A percentile compares a stretch with the other conserved stretches of the same genome.
Evolutionary conservation across 2,329 filamentous ascomycete genomes (phyloP).

Genomic region (Macrophomina phaseolina): DNA sequence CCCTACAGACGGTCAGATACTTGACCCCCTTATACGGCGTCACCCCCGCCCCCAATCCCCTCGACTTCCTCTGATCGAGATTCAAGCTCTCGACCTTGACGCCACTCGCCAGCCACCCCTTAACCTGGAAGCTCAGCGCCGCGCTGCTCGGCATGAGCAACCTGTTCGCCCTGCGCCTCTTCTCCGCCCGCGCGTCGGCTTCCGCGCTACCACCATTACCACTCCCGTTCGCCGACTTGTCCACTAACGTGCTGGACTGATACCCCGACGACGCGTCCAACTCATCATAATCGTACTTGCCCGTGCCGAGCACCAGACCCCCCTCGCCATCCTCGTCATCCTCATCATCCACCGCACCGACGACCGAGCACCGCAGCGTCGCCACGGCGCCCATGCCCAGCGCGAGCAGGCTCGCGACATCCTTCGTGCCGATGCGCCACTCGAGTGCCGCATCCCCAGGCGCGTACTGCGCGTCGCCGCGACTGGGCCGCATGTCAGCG

Average conservation of each 20-base stretch:
- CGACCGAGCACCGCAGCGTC: conserved; percentile 78
- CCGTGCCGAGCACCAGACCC: conserved; percentile 29
- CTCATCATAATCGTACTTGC: conserved; percentile 39
- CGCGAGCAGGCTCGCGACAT: conserved; percentile 60
- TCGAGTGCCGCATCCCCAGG: conserved; percentile 74
- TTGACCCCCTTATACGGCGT: conserved; percentile 99
- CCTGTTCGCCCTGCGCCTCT: conserved; percentile 63
- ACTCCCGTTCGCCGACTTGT: conserved; percentile 29
- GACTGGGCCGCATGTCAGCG: conserved; percentile 78
- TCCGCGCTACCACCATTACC: conserved; percentile 55
- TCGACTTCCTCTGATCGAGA: conserved; percentile 77
- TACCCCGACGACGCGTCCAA: conserved; percentile 33
- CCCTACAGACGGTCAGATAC: conserved; percentile 77
- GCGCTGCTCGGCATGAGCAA: conserved; percentile 56
- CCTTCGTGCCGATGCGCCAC: conserved; percentile 82
- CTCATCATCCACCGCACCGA: conserved; percentile 63
- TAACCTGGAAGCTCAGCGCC: conserved; percentile 58
- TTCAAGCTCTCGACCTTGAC: conserved; percentile 67
- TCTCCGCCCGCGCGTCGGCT: conserved; percentile 33
- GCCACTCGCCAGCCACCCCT: conserved; percentile 69
- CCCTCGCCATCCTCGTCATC: conserved; percentile 49
- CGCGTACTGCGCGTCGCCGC: conserved; percentile 81
- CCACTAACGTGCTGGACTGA: conserved; percentile 37
- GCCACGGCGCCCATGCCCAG: conserved; percentile 68
- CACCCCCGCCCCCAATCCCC: conserved; percentile 82